These are phyloP conservation scores for Gliomastix tumulicola DNA, from an alignment of 2,329 filamentous ascomycete genomes.

Conservation along the genomic window DNA sequence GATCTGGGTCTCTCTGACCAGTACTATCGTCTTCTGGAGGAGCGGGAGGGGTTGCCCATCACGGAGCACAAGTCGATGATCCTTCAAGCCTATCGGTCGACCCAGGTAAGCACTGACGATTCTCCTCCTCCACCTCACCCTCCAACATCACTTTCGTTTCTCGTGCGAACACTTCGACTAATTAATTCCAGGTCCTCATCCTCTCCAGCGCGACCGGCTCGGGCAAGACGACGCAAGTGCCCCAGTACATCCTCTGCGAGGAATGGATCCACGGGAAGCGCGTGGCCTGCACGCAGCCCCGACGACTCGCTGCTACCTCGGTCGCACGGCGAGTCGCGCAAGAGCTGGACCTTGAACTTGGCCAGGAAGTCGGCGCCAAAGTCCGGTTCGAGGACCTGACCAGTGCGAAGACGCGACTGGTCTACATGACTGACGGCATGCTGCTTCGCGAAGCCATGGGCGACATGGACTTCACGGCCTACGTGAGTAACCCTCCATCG, in stretches of 20 bases:
- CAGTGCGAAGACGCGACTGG: background rate
- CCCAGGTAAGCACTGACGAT: too few relatives aligned
- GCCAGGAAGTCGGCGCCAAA: background rate
- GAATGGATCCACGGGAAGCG: background rate
- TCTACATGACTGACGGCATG: conserved; percentile 7
- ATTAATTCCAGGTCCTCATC: background rate
- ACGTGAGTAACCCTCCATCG: too few relatives aligned
- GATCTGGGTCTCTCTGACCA: too few relatives aligned
- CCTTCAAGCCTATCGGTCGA: too few relatives aligned
- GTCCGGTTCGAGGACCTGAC: background rate
- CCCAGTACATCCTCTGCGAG: background rate
- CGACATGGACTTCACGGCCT: background rate
- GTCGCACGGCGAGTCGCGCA: background rate
- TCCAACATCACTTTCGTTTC: too few relatives aligned
- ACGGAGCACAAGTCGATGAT: too few relatives aligned
- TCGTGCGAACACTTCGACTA: too few relatives aligned
- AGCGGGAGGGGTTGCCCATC: too few relatives aligned
- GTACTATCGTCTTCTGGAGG: too few relatives aligned
- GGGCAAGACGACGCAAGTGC: background rate
- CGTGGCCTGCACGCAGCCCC: background rate
- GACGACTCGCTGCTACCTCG: background rate
- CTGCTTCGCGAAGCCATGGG: background rate
- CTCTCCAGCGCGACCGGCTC: background rate
- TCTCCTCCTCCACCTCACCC: too few relatives aligned
- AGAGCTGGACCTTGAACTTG: background rate